A percentile compares a stretch with the other conserved stretches of the same genome.
Evolutionary conservation across 768 basidiomycete genomes (phyloP).

Genomic region (Plicaturopsis crispa): DNA sequence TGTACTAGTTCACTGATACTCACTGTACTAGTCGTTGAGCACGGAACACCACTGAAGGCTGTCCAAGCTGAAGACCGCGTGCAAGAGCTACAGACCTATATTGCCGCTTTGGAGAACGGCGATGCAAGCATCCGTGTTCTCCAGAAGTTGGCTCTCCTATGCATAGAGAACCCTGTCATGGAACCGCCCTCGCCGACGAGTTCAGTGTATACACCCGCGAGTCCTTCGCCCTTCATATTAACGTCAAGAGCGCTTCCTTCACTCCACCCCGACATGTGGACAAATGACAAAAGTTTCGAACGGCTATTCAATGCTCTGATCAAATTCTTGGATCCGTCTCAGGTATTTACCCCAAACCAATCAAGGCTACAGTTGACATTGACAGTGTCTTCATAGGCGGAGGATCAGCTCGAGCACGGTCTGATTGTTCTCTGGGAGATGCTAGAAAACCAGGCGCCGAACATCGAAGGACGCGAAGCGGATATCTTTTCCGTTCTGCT

Average conservation of each 20-base stretch:
- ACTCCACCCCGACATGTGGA: conserved; percentile 60
- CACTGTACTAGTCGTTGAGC: conserved; percentile 8
- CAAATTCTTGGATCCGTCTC: conserved; percentile 50
- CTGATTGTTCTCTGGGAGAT: conserved; percentile 82
- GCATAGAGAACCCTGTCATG: conserved; percentile 48
- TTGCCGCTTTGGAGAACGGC: conserved; percentile 45
- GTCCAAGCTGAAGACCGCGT: conserved; percentile 29
- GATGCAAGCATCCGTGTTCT: conserved; percentile 45
- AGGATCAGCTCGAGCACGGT: conserved; percentile 66
- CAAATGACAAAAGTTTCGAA: conserved; percentile 62
- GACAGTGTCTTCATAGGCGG: conserved; percentile 33
- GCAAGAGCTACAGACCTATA: conserved; percentile 46
- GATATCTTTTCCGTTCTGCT: conserved; percentile 70
- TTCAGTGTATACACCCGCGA: conserved; percentile 37
- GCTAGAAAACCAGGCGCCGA: conserved; percentile 62
- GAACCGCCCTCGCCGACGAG: conserved; percentile 50
- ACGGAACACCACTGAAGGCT: conserved; percentile 36
- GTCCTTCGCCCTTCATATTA: conserved; percentile 48
- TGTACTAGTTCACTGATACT: conserved; percentile 9
- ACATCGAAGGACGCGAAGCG: conserved; percentile 75
- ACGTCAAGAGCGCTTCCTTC: conserved; percentile 32
- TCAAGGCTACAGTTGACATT: conserved; percentile 8
- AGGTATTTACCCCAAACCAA: conserved; percentile 36
- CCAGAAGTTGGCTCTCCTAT: conserved; percentile 60
- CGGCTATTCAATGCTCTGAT: conserved; percentile 60